A percentile compares a stretch with the other conserved stretches of the same genome.
Conservation (phyloP, 495 filamentous ascomycete species). For the Trichoderma parareesei region DNA sequence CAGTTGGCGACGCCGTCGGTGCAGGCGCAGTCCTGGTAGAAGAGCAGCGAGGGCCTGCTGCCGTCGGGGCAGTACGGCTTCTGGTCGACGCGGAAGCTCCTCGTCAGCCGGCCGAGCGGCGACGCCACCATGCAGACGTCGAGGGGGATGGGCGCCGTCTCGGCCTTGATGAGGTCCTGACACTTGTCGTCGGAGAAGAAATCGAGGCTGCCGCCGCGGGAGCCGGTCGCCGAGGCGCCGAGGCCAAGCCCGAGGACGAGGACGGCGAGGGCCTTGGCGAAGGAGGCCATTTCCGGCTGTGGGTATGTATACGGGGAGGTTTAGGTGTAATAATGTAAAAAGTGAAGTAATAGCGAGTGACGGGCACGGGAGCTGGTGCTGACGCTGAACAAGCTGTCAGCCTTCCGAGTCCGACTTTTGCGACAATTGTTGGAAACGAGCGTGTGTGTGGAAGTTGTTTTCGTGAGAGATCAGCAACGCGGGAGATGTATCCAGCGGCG, state of each 20-base stretch:
- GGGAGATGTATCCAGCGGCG: neutral
- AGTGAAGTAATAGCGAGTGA: no score
- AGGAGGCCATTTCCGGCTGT: neutral
- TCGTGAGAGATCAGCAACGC: neutral
- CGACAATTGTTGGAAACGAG: neutral
- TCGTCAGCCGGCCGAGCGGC: neutral
- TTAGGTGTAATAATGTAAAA: no score
- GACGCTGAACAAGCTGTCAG: neutral
- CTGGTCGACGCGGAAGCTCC: constrained; percentile 1
- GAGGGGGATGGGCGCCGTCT: neutral
- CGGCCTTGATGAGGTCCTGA: neutral
- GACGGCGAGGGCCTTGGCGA: constrained; percentile 1
- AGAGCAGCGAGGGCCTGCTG: constrained; percentile 3
- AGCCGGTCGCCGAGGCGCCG: neutral
- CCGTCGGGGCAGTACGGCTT: constrained; percentile 3
- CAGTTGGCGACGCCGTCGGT: constrained; percentile 2
- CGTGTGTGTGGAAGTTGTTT: neutral
- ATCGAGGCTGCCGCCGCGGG: neutral
- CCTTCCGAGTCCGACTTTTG: neutral
- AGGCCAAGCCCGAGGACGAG: neutral
- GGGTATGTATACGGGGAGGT: no score
- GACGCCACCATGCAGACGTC: constrained; percentile 4
- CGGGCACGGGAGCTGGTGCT: no score
- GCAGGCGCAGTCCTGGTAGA: constrained; percentile 9
- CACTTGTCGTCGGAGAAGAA: constrained; percentile 6